phyloP scores from a whole-genome alignment of 441 rosid species.

The Theobroma grandiflorum region DNA sequence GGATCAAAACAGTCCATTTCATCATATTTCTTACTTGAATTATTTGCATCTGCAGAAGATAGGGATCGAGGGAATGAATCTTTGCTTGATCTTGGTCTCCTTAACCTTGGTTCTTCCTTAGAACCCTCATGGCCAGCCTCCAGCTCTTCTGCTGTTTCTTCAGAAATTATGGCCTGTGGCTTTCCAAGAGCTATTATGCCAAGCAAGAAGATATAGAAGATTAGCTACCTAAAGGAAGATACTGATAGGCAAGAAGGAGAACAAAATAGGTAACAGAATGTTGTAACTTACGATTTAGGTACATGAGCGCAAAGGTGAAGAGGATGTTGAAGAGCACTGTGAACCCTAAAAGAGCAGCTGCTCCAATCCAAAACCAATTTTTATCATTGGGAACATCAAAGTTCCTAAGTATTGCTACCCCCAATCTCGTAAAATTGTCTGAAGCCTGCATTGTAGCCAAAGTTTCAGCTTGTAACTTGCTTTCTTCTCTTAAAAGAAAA shows the following conservation, averaged over 20 bases:
- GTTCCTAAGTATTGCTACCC: constrained; percentile 58
- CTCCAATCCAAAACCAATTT: constrained; percentile 92
- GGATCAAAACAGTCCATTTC: background rate
- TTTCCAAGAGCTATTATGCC: constrained; percentile 65
- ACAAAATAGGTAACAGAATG: background rate
- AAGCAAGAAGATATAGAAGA: constrained; percentile 3
- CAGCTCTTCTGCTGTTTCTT: constrained; percentile 55
- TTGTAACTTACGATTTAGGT: constrained; percentile 72
- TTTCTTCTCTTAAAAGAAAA: background rate
- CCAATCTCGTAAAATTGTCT: constrained; percentile 52
- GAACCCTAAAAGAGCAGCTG: constrained; percentile 68
- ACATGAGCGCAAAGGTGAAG: constrained; percentile 71
- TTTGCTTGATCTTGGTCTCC: constrained; percentile 40
- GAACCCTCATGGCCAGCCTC: constrained; percentile 28
- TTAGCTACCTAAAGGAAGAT: constrained; percentile 24
- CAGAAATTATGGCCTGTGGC: constrained; percentile 71
- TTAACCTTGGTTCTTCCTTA: constrained; percentile 38
- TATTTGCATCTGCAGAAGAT: constrained; percentile 51
- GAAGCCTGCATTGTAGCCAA: constrained; percentile 49
- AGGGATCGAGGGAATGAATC: constrained; percentile 37
- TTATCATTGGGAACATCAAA: constrained; percentile 51
- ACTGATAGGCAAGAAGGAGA: constrained; percentile 7
- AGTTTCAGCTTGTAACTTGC: background rate
- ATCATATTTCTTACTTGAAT: constrained; percentile 50
- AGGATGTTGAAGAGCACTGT: constrained; percentile 65